Base-by-base conservation (phyloP, 768 basidiomycete species). In the Suillus alpinus region DNA sequence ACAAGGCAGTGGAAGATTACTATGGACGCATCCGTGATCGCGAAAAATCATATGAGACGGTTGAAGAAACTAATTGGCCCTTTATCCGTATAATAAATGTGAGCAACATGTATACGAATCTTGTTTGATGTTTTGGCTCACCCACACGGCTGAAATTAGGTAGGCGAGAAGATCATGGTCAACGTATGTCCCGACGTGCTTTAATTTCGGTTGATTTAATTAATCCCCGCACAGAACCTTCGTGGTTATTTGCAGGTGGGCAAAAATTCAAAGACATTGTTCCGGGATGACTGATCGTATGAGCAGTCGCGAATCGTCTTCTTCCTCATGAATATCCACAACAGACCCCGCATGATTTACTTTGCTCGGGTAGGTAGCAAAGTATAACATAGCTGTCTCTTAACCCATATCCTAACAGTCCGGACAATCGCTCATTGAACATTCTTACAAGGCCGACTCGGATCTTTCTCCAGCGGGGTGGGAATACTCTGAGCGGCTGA, bases 321-420 rank as follows among this genome's bases (percentile, higher is more conserved):
- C 81, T 98, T 97, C 81, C 80, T 99, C 49, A 98, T 98, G 97
- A 99, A 99, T 73, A 98, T 99, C 52, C 96, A 99, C 76, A 98
- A 95, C 69, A 82, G 84, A 63, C 91, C 88, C 71, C 83, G 96
- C 23, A 94, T 89, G 51, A 99, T 99, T 64, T 98, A 95, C 74
- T 98, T 99, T 76, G 96, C 96, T 5, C 80, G 96, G 43, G 95
- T 97, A 70, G 62, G 91, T 73, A 39, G 7, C 6, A 8, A 41
- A 20, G 57, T 58, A 43, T 23, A 51, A 13, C 29, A 50, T 55
- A 46, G 16, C 52, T 62, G n/a, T 60, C 26, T 6, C 32, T 8
- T 6, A 31, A 18, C 26, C 43, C 34, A 58, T 16, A 50, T 16
- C 31, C 13, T 16, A 6, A 44, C 67, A 97, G 95, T 96, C 95